Conservation (phyloP, 2,329 filamentous ascomycete genomes). For the Chaetomiaceae sp. region DNA sequence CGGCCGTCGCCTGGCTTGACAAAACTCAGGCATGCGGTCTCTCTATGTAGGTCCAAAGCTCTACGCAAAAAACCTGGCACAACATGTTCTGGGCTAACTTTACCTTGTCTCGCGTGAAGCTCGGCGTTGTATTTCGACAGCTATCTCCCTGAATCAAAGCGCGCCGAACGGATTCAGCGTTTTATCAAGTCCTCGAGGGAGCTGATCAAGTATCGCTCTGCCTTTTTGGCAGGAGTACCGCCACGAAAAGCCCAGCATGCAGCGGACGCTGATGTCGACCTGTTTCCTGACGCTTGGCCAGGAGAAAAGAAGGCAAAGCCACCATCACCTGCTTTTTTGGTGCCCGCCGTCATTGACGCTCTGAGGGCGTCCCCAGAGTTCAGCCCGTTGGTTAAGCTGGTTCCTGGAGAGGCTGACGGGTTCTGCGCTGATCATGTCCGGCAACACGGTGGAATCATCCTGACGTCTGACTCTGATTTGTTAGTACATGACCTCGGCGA, state of each 20-base stretch:
- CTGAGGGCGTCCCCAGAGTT: conserved; percentile 44
- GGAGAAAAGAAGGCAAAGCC: conserved; percentile 29
- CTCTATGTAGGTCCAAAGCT: conserved; percentile 57
- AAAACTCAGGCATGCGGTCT: conserved; percentile 49
- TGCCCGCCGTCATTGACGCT: conserved; percentile 69
- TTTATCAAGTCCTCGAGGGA: conserved; percentile 51
- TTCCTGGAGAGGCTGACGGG: conserved; percentile 78
- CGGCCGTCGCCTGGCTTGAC: conserved; percentile 57
- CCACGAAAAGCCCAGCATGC: conserved; percentile 10
- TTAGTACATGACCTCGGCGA: conserved; percentile 64
- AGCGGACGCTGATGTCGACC: conserved; percentile 18
- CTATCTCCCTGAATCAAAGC: conserved; percentile 63
- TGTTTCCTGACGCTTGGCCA: conserved; percentile 21
- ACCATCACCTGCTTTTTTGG: conserved; percentile 58
- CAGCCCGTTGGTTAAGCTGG: conserved; percentile 44
- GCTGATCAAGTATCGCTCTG: conserved; percentile 44
- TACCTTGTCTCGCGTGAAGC: conserved; percentile 37
- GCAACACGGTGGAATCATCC: conserved; percentile 47
- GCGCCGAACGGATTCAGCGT: conserved; percentile 53
- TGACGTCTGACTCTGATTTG: conserved; percentile 86
- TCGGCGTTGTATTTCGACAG: conserved; percentile 81
- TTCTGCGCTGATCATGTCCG: conserved; percentile 66
- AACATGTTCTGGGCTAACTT: no score
- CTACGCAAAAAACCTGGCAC: no score
- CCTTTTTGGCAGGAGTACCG: conserved; percentile 24